Conservation (phyloP, 129 eudicot species). For the Lactuca sativa region DNA sequence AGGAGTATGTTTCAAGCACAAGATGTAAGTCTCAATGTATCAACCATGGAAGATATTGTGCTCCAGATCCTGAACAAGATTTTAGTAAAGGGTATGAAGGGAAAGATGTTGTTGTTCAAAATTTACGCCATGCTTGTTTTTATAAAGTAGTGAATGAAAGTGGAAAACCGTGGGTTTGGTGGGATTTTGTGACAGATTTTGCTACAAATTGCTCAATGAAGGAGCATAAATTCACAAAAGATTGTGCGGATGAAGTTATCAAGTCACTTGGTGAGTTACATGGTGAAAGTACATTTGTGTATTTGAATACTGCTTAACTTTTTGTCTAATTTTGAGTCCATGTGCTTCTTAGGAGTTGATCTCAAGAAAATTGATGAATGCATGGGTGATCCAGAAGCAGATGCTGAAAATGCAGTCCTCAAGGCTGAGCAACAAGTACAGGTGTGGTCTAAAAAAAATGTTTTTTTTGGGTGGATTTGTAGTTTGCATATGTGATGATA, state of each 20-base stretch:
- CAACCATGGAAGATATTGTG: conserved; percentile 81
- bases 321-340: neutral
- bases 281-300: no score
- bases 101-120: conserved; percentile 73
- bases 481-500: neutral
- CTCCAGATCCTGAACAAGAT: conserved; percentile 85
- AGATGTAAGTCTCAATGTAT: conserved; percentile 82
- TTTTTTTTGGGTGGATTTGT: neutral
- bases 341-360: conserved; percentile 51
- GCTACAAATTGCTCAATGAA: conserved; percentile 73
- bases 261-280: conserved; percentile 58
- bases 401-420: conserved; percentile 66
- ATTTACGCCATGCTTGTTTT: conserved; percentile 65
- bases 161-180: conserved; percentile 83
- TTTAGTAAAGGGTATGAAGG: conserved; percentile 75
- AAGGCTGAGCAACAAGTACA: conserved; percentile 77
- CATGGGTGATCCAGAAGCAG: conserved; percentile 60
- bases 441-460: conserved; percentile 30
- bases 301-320: neutral
- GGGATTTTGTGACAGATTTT: conserved; percentile 85
- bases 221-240: conserved; percentile 56
- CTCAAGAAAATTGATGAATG: conserved; percentile 66
- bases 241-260: conserved; percentile 66
- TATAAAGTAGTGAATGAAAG: conserved; percentile 69
- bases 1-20: conserved; percentile 56